Base-by-base conservation (phyloP, 129 eudicot genomes). In the Saposhnikovia divaricata region DNA sequence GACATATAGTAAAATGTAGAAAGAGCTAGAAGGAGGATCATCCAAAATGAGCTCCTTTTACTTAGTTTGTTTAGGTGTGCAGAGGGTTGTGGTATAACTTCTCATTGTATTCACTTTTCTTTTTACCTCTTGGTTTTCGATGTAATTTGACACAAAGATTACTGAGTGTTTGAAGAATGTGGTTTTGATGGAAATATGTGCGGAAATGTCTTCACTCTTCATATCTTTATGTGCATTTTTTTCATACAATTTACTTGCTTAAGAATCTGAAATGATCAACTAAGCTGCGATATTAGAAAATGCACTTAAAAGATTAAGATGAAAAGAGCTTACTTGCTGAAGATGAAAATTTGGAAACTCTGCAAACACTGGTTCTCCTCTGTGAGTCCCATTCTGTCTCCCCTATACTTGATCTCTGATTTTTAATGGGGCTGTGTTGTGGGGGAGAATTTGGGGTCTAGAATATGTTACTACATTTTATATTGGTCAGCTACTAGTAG, bases 21-120 rank as follows among this genome's bases (percentile, higher is more conserved):
- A 78, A 83, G 90, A 81, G 88, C 82, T 18, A 34, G 74, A 76
- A 82, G 90, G 88, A 85, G 88, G 91, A 79, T 84, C 88, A 81
- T 86, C 81, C 68, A 88, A 38, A 83, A 89, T 84, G 93, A 68
- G 79, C 89, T 84, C 92, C 91, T 88, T 80, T 84, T 79, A 70
- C 57, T 80, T 75, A 61, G 74, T 81, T 77, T 79, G 42, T 80
- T 78, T 28, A 45, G 77, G 80, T 85, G 77, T 81, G 82, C 80
- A 84, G 81, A 77, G 83, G 55, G 79, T 78, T 72, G 40, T 47
- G 75, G 76, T 70, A 76, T 77, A 77, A 77, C 73, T 37, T 53
- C 31, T 75, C 59, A 44, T 44, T 48, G 63, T 45, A 45, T 45
- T 46, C 61, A 46, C 59, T 45, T 46, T 46, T 74, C 39, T 12